phyloP scores from a whole-genome alignment of 75 land plant species.

The Pinus tabuliformis region DNA sequence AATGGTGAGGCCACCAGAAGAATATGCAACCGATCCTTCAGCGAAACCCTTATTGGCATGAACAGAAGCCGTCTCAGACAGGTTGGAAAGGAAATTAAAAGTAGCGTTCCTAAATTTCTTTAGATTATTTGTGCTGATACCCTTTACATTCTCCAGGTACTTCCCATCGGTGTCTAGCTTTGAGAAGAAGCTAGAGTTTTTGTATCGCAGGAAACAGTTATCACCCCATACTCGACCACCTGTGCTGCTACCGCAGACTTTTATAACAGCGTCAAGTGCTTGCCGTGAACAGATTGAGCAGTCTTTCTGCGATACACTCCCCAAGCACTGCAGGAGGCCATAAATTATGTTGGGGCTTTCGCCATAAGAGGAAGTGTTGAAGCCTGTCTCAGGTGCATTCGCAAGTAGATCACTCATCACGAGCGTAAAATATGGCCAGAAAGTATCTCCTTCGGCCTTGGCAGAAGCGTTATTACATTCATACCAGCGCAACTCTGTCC shows the following conservation, averaged over 20 bases:
- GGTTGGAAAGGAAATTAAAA: neutral
- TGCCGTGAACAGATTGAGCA: neutral
- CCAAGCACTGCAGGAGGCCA: neutral
- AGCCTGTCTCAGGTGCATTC: neutral
- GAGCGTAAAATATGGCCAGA: no score
- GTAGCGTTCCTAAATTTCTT: neutral
- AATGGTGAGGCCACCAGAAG: neutral
- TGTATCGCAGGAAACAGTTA: slow-evolving; percentile 3
- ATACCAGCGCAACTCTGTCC: no score
- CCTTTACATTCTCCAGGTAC: neutral
- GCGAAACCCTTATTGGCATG: neutral
- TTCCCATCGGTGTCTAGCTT: neutral
- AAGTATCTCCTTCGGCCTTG: no score
- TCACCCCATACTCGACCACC: neutral
- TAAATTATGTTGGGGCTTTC: neutral
- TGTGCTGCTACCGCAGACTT: neutral
- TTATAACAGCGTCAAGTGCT: neutral
- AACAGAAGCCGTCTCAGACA: neutral
- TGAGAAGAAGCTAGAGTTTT: neutral
- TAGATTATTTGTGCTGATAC: neutral
- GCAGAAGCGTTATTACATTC: no score
- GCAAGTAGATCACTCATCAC: no score
- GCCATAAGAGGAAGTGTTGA: neutral
- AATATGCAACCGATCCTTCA: neutral
- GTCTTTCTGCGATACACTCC: neutral